Percentiles rank a stretch among this genome's conserved stretches.
phyloP scores from a whole-genome alignment of 352 stramenopile genomes.

The Globisporangium takayamanum region DNA sequence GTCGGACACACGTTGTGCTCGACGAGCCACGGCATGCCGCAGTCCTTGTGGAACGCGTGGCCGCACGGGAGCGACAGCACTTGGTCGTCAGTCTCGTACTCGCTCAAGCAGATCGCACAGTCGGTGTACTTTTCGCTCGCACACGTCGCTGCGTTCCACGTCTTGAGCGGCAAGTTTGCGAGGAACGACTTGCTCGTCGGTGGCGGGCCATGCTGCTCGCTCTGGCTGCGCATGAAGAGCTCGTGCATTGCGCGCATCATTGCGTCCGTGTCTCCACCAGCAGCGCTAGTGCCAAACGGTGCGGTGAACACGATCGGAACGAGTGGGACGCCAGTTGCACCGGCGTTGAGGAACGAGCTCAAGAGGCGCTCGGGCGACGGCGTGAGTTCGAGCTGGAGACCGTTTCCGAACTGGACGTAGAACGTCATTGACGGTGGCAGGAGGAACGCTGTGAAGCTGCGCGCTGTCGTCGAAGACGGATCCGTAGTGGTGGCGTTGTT shows the following conservation, averaged over 20 bases:
- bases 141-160: slow-evolving; percentile 36
- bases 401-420: slow-evolving; percentile 54
- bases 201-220: slow-evolving; percentile 51
- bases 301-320: not conserved
- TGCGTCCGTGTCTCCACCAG: slow-evolving; percentile 14
- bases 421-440: slow-evolving; percentile 54
- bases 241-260: slow-evolving; percentile 50
- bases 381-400: slow-evolving; percentile 39
- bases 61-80: slow-evolving; percentile 66
- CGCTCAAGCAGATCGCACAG: slow-evolving; percentile 70
- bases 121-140: slow-evolving; percentile 46
- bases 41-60: slow-evolving; percentile 77
- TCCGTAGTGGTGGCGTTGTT: slow-evolving; percentile 3
- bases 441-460: slow-evolving; percentile 36
- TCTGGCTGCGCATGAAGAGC: slow-evolving; percentile 56
- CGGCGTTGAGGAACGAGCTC: slow-evolving; percentile 26
- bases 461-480: slow-evolving; percentile 14
- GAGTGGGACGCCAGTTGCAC: slow-evolving; percentile 9
- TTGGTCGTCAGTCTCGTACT: slow-evolving; percentile 59
- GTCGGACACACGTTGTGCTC: slow-evolving; percentile 79
- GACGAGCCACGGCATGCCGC: slow-evolving; percentile 63
- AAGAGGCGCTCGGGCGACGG: slow-evolving; percentile 33
- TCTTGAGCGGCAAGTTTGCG: slow-evolving; percentile 57
- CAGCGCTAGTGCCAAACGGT: slow-evolving; percentile 3
- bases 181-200: slow-evolving; percentile 66